Percentiles rank a stretch among this genome's conserved stretches.
These are phyloP conservation scores for Trametopsis cervina DNA, from an alignment of 768 basidiomycete species.

Conservation along the genomic window DNA sequence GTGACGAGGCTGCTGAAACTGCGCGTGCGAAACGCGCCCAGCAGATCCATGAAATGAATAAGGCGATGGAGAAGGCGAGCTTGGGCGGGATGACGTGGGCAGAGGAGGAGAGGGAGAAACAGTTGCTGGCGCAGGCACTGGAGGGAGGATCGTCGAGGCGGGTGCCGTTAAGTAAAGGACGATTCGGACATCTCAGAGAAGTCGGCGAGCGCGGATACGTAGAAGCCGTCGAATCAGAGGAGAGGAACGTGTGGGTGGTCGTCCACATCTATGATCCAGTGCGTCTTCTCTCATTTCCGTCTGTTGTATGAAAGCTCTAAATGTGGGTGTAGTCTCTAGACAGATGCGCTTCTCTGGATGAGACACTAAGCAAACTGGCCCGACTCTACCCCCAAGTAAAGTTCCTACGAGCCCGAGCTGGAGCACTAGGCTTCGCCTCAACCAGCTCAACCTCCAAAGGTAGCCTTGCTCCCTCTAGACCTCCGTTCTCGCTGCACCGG, in stretches of 20 bases:
- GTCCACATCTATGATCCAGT: conserved; percentile 81
- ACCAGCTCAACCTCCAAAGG: conserved; percentile 18
- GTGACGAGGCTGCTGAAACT: conserved; percentile 56
- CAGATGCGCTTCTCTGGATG: conserved; percentile 66
- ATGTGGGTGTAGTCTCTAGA: conserved; percentile 51
- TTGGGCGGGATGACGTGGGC: conserved; percentile 66
- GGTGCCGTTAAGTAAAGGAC: conserved; percentile 34
- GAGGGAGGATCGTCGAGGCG: conserved; percentile 44
- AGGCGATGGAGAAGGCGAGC: conserved; percentile 55
- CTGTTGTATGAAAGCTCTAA: not conserved
- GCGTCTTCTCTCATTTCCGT: conserved; percentile 23
- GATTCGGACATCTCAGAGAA: conserved; percentile 76
- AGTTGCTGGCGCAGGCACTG: conserved; percentile 38
- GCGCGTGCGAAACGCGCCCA: conserved; percentile 44
- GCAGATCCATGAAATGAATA: conserved; percentile 46
- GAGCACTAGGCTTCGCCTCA: conserved; percentile 65
- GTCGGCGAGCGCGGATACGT: conserved; percentile 71
- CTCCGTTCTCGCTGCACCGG: conserved; percentile 15
- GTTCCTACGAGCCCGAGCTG: conserved; percentile 77
- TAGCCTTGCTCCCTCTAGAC: conserved; percentile 9
- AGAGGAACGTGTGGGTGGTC: conserved; percentile 69
- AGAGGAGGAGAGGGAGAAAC: conserved; percentile 61
- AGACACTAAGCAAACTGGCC: conserved; percentile 59
- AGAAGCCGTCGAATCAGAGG: conserved; percentile 67
- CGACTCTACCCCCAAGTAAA: conserved; percentile 66